Conservation (phyloP, 345 rosid species). For the Trapa incisa region DNA sequence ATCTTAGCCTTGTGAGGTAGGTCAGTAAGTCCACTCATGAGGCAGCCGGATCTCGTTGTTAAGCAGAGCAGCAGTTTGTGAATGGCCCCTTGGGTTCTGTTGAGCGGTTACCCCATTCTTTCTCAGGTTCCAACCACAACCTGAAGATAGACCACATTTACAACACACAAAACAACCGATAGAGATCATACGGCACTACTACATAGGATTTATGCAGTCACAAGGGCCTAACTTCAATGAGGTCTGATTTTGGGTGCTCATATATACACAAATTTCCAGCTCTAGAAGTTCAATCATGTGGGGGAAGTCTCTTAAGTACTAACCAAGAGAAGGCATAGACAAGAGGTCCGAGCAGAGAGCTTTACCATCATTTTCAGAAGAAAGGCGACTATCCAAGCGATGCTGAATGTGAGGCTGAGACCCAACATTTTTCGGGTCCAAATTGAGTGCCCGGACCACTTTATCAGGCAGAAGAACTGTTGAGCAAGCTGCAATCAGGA, state of each 20-base stretch:
- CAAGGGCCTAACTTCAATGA: no score
- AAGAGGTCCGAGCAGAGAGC: neutral
- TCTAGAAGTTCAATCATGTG: no score
- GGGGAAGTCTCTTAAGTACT: neutral
- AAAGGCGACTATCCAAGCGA: slow-evolving; percentile 15
- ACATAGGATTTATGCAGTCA: neutral
- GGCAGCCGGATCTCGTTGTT: slow-evolving; percentile 38
- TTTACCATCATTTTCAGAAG: slow-evolving; percentile 11
- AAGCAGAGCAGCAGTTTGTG: slow-evolving; percentile 13
- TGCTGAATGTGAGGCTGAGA: slow-evolving; percentile 20
- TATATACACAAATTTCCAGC: no score
- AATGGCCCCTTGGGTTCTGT: slow-evolving; percentile 19
- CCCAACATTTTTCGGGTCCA: slow-evolving; percentile 33
- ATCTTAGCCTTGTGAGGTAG: neutral
- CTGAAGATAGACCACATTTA: slow-evolving; percentile 2
- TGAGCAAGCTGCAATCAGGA: slow-evolving; percentile 17
- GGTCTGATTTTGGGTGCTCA: no score
- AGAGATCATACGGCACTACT: neutral
- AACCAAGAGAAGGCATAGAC: neutral
- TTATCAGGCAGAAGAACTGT: slow-evolving; percentile 73
- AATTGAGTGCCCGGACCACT: slow-evolving; percentile 60
- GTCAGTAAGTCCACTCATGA: slow-evolving; percentile 63
- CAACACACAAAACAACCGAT: neutral
- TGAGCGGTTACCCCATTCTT: slow-evolving; percentile 5
- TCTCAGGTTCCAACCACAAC: slow-evolving; percentile 12